These are phyloP conservation scores for Amoeboaphelidium protococcarum DNA, from an alignment of 371 early-diverging fungal genomes.

Conservation along the genomic window DNA sequence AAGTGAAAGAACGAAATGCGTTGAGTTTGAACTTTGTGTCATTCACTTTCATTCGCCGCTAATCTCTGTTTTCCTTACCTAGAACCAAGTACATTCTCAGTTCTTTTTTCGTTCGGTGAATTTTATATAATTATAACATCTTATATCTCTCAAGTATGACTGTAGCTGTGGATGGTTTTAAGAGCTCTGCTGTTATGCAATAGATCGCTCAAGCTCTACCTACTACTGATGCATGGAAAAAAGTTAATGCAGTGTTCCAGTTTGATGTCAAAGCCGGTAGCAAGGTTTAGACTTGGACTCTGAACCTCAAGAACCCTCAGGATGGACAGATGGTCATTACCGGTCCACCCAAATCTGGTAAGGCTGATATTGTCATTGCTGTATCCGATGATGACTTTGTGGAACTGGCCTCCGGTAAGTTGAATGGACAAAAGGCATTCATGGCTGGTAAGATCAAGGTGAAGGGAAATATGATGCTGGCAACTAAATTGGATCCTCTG, in stretches of 20 bases:
- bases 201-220: no score
- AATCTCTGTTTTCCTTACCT: no score
- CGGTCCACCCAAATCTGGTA: slow-evolving; percentile 9
- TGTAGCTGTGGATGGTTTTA: no score
- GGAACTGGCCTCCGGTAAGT: slow-evolving; percentile 48
- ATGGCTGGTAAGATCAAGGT: slow-evolving; percentile 69
- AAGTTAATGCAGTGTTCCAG: not conserved
- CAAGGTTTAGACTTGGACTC: slow-evolving; percentile 18
- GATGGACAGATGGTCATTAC: slow-evolving; percentile 21
- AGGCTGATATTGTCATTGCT: slow-evolving; percentile 24
- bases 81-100: no score
- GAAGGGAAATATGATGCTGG: slow-evolving; percentile 63
- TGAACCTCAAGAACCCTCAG: slow-evolving; percentile 30
- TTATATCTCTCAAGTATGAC: no score
- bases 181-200: no score
- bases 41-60: no score
- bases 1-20: no score
- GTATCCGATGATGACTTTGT: slow-evolving; percentile 49
- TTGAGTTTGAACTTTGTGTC: no score
- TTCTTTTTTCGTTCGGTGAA: no score
- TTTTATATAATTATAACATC: no score
- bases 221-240: no score
- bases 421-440: slow-evolving; percentile 54
- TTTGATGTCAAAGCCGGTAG: not conserved
- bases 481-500: slow-evolving; percentile 6